Percentiles rank a stretch among this genome's conserved stretches.
phyloP scores from a whole-genome alignment of 2,329 filamentous ascomycete species.

The Diaporthe vaccinii region DNA sequence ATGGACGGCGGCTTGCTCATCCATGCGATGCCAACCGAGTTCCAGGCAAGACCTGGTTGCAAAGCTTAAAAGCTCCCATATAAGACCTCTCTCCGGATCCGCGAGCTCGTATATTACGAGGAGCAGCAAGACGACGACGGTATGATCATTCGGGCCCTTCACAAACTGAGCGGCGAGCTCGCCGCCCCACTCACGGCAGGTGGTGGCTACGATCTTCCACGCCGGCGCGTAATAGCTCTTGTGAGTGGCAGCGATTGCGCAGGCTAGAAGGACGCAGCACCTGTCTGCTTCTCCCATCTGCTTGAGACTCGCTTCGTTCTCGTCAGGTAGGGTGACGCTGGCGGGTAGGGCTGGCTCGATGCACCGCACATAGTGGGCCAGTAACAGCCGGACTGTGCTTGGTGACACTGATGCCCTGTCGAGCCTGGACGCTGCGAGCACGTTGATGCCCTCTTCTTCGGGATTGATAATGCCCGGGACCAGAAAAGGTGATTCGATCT shows the following conservation, averaged over 20 bases:
- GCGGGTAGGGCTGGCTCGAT: constrained; percentile 28
- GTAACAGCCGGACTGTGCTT: constrained; percentile 26
- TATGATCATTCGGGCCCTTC: constrained; percentile 1
- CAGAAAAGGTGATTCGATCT: constrained; percentile 23
- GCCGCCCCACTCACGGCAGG: constrained; percentile 33
- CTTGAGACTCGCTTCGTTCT: constrained; percentile 28
- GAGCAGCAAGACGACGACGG: constrained; percentile 22
- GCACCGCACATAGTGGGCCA: constrained; percentile 29
- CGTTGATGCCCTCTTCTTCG: constrained; percentile 23
- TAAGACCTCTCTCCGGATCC: constrained; percentile 31
- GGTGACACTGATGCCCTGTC: constrained; percentile 24
- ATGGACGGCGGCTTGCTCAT: constrained; percentile 1
- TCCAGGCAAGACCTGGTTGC: constrained; percentile 31
- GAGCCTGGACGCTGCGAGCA: neutral
- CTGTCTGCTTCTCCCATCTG: constrained; percentile 27
- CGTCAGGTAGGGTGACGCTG: constrained; percentile 11
- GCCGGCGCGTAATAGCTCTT: constrained; percentile 30
- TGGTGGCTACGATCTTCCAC: constrained; percentile 29
- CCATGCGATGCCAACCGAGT: constrained; percentile 33
- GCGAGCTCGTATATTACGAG: constrained; percentile 37
- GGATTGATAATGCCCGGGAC: constrained; percentile 14
- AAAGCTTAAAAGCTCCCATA: constrained; percentile 34
- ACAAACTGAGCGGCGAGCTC: constrained; percentile 29
- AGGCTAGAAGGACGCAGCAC: constrained; percentile 30
- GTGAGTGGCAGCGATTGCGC: constrained; percentile 32